Conservation (phyloP, 768 basidiomycete species). For the Suillus decipiens region DNA sequence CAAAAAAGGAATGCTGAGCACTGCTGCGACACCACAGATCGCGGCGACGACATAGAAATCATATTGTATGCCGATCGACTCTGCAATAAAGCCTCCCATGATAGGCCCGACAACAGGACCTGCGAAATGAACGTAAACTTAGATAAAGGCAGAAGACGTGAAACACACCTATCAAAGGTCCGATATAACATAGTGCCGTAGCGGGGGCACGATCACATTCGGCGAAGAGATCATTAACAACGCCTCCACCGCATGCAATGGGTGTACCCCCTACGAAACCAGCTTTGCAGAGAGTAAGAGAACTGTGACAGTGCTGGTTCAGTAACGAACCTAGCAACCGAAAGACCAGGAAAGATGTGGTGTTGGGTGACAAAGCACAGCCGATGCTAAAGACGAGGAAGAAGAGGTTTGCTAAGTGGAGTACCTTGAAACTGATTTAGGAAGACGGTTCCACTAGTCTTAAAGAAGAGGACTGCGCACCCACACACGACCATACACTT, state of each 20-base stretch:
- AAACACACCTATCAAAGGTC: conserved; percentile 56
- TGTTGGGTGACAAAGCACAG: conserved; percentile 67
- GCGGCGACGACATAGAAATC: neutral
- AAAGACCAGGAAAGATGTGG: conserved; percentile 57
- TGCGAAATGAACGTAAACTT: conserved; percentile 25
- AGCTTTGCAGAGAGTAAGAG: conserved; percentile 36
- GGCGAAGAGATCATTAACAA: conserved; percentile 53
- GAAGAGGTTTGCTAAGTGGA: conserved; percentile 29
- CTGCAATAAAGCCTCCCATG: conserved; percentile 2
- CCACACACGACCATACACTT: conserved; percentile 48
- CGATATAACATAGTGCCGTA: conserved; percentile 69
- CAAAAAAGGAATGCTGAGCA: conserved; percentile 49
- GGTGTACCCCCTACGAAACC: conserved; percentile 68
- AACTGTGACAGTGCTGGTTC: neutral
- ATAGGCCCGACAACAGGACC: conserved; percentile 46
- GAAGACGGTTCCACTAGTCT: neutral
- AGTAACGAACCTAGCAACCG: conserved; percentile 57
- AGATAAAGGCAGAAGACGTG: neutral
- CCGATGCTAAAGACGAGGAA: neutral
- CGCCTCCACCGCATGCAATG: conserved; percentile 63
- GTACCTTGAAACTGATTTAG: conserved; percentile 46
- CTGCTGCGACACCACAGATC: neutral
- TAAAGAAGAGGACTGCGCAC: neutral
- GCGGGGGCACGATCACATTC: conserved; percentile 63
- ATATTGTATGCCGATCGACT: neutral